Base-by-base conservation (phyloP, 768 basidiomycete genomes). In the Suillus alpinus region DNA sequence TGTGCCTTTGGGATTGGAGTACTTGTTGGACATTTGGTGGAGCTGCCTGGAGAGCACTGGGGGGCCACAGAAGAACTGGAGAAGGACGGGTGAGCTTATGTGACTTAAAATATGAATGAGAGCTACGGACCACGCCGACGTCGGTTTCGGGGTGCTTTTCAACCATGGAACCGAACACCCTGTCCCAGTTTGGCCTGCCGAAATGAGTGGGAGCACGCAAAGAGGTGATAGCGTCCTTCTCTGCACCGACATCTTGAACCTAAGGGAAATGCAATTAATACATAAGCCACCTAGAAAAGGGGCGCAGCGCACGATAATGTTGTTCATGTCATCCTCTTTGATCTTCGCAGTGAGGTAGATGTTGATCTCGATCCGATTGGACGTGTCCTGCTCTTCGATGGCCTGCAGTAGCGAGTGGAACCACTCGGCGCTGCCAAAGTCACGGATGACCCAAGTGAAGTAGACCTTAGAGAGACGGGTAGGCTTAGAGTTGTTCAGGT, bases 391-490 rank as follows among this genome's bases (percentile, higher is more conserved):
- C 65, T 93, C 93, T 73, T 97, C 95, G 65, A 96, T 91, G 23
- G 95, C 95, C 66, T 92, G 86, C 62, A 98, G 79, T 34, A 98
- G 85, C 7, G 91, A 92, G 76, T 95, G 93, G 86, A 97, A 96
- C 92, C 92, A 94, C 71, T 93, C 92, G 5, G 92, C 91, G 41
- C 83, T 83, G 63, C 89, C 91, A 68, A 93, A 94, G 73, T 95
- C 94, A 66, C 92, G 89, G 71, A 96, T 96, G 68, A 95, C 93
- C 94, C 94, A 95, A 16, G 91, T 92, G 72, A 95, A 94, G 80
- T 94, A 94, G 52, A 92, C 87, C 77, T 98, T 97, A 55, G 89
- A 91, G 43, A 97, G 83, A 52, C 92, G 83, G 1, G 94, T 95
- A 14, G 86, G 84, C 73, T 86, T 88, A 26, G 83, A 83, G 63